Evolutionary conservation across 306 rosid species (phyloP), one percentile per base, ranked within the genome.

Genomic region (Prunus campanulata): DNA sequence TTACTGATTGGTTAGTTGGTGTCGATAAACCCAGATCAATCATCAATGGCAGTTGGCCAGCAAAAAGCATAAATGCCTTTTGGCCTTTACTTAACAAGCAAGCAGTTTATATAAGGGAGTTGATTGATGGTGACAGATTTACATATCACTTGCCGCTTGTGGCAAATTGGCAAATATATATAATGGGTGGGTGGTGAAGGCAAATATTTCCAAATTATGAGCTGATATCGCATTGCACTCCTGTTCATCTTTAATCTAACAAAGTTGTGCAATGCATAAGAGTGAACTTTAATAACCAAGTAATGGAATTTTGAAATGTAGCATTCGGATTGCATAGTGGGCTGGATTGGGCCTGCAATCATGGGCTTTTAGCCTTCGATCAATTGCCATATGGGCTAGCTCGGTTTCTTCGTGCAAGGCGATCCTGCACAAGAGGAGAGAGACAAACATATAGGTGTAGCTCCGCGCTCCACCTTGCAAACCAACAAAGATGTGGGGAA

Each of bases 21-120:
- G 76, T 54, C 13, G 52, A 59, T 62, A 50, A 50, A 42, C 15
- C 77, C 60, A 51, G 57, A 63, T 46, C 70, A 73, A 70, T 75
- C 59, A 44, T 75, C 57, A 42, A 51, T 6, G 56, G 39, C 60
- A 3, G 61, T 47, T 22, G 56, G 44, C 46, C 5, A 27, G 35
- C 24, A 3, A 32, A 48, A 57, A 25, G 12, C 46, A 16, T 18
- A 20, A 14, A 4, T 14, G 39, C 51, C n/a, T 35, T 56, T 55
- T 29, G 74, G 27, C 29, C 29, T 30, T 71, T 52, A 39, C 22
- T 8, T 7, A 30, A n/a, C 29, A 56, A 20, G 29, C 20, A 54
- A 18, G 20, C 16, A 64, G 68, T 30, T 44, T 63, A 11, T 63
- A 15, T 30, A 18, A 63, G 16, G 68, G 68, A 62, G 30, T 18